Percentiles rank a stretch among this genome's conserved stretches.
Conservation (phyloP, 179 eudicot genomes). For the Corrigiola litoralis region DNA sequence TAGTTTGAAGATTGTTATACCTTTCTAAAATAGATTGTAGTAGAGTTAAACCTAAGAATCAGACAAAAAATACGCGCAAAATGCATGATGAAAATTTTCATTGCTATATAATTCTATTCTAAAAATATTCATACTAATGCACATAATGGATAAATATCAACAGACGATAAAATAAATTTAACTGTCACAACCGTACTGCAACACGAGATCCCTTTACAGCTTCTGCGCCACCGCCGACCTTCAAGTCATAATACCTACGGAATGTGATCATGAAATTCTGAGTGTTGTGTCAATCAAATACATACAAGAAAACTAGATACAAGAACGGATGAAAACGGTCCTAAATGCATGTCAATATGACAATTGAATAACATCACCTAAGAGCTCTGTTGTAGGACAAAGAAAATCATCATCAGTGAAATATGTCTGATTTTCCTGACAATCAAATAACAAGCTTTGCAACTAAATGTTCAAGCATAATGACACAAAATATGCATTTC, state of each 20-base stretch:
- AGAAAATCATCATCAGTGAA: background rate
- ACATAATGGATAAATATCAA: conserved; percentile 5
- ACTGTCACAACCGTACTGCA: conserved; percentile 82
- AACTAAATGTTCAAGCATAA: background rate
- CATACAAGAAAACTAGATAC: background rate
- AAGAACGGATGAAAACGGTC: background rate
- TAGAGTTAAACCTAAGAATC: background rate
- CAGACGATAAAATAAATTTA: conserved; percentile 17
- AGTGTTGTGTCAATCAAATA: background rate
- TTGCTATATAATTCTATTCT: no score
- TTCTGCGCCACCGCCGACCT: conserved; percentile 75
- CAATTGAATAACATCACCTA: background rate
- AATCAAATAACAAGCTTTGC: background rate
- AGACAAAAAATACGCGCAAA: no score
- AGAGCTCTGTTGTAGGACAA: background rate
- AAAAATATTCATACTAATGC: background rate
- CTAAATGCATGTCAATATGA: background rate
- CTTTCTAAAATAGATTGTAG: no score
- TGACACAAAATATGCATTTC: background rate
- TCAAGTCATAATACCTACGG: conserved; percentile 86
- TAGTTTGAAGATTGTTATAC: background rate
- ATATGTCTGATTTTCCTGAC: background rate
- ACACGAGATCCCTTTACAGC: conserved; percentile 98
- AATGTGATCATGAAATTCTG: conserved; percentile 5
- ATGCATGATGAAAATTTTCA: no score